These are phyloP conservation scores for Sonneratia alba DNA, from an alignment of 345 rosid species.

Conservation along the genomic window DNA sequence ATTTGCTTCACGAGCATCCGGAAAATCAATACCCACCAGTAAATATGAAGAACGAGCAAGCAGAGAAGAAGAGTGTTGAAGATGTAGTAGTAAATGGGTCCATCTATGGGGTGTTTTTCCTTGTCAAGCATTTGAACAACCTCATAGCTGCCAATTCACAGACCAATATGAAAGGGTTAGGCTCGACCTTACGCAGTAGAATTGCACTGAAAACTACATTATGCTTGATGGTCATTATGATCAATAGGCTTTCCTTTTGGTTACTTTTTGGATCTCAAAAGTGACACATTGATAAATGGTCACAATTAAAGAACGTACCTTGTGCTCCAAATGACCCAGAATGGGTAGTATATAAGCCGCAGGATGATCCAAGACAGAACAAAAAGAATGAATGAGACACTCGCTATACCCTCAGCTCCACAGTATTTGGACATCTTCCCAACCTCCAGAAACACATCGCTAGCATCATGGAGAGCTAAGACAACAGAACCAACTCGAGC, in stretches of 20 bases:
- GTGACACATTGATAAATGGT: background rate
- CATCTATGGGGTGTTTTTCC: slow-evolving; percentile 53
- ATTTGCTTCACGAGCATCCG: slow-evolving; percentile 82
- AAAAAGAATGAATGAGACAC: slow-evolving; percentile 66
- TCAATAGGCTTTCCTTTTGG: background rate
- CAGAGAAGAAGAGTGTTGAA: slow-evolving; percentile 68
- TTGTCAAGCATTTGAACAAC: slow-evolving; percentile 57
- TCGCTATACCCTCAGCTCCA: slow-evolving; percentile 73
- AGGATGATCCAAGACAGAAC: slow-evolving; percentile 78
- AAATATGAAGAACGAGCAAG: slow-evolving; percentile 71
- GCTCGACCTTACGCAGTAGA: background rate
- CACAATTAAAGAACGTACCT: slow-evolving; percentile 33
- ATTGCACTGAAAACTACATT: background rate
- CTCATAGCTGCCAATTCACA: slow-evolving; percentile 53
- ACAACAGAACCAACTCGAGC: slow-evolving; percentile 86
- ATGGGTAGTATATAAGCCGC: slow-evolving; percentile 89
- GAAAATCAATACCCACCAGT: slow-evolving; percentile 89
- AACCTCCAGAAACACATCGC: slow-evolving; percentile 85
- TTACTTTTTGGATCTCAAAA: background rate
- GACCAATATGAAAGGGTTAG: background rate
- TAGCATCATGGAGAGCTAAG: slow-evolving; percentile 91
- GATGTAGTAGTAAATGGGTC: slow-evolving; percentile 67
- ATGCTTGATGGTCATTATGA: background rate
- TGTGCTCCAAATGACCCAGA: slow-evolving; percentile 99
- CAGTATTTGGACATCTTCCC: slow-evolving; percentile 95